These are phyloP conservation scores for Austroboletus novae-zelandiae DNA, from an alignment of 1,284 basidiomycete genomes.

Conservation along the genomic window DNA sequence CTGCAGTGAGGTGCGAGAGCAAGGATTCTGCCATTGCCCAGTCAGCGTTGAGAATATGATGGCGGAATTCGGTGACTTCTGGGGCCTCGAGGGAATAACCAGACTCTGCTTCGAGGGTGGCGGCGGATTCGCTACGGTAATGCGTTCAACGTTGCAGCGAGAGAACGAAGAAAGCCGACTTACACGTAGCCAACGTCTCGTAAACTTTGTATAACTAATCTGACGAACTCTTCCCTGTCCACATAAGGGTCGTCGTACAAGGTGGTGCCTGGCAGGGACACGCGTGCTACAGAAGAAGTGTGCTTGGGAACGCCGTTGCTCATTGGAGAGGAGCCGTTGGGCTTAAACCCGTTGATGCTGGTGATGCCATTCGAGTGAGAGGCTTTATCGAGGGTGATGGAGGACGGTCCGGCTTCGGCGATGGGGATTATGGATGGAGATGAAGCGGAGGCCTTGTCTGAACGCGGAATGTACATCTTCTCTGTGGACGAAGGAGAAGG, in stretches of 20 bases:
- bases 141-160: conserved; percentile 14
- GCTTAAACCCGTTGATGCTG: conserved; percentile 44
- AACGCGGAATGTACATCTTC: conserved; percentile 58
- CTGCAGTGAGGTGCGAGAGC: conserved; percentile 66
- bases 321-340: conserved; percentile 30
- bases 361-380: conserved; percentile 49
- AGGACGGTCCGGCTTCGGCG: conserved; percentile 55
- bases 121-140: conserved; percentile 74
- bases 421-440: conserved; percentile 48
- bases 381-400: conserved; percentile 42
- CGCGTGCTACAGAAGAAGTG: conserved; percentile 47
- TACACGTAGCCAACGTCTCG: conserved; percentile 92
- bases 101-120: conserved; percentile 88
- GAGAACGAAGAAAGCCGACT: conserved; percentile 37
- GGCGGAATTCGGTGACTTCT: conserved; percentile 79
- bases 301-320: conserved; percentile 49
- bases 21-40: conserved; percentile 83
- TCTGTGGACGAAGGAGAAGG: conserved; percentile 27
- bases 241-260: conserved; percentile 76
- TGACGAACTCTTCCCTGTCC: conserved; percentile 88
- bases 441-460: conserved; percentile 50
- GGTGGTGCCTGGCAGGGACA: conserved; percentile 65
- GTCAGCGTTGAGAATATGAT: conserved; percentile 77
- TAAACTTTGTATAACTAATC: conserved; percentile 88
- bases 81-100: conserved; percentile 84